Conservation (phyloP, 192 early-diverging fungal genomes). For the Backusella morwellensis region DNA sequence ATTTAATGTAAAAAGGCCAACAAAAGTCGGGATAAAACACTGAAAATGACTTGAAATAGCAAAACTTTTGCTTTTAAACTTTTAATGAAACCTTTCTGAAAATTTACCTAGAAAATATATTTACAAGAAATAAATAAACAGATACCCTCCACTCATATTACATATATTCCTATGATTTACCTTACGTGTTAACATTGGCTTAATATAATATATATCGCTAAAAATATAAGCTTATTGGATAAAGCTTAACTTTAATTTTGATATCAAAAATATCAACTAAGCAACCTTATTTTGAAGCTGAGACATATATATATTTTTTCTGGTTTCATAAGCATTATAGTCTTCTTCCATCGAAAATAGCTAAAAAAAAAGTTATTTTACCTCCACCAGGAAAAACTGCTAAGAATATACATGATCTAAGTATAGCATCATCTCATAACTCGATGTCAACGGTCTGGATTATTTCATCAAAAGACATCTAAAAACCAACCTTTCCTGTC, state of each 20-base stretch:
- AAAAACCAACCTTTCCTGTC: neutral
- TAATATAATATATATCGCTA: neutral
- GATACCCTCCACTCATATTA: neutral
- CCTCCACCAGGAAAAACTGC: neutral
- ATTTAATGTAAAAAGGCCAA: neutral
- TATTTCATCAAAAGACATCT: neutral
- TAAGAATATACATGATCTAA: neutral
- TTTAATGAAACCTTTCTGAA: neutral
- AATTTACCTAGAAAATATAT: neutral
- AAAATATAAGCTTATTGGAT: neutral
- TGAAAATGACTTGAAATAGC: neutral
- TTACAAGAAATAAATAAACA: neutral
- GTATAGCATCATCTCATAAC: neutral
- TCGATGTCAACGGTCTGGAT: neutral
- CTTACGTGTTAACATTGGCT: neutral
- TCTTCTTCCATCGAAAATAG: neutral
- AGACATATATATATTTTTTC: neutral
- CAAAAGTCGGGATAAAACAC: neutral
- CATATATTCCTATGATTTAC: neutral
- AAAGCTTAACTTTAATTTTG: neutral
- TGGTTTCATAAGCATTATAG: neutral
- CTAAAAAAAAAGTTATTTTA: neutral
- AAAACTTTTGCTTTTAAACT: neutral
- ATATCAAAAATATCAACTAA: neutral
- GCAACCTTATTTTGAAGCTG: neutral